Evolutionary conservation across 202 grass and related monocot species (phyloP), one percentile per base, ranked within the genome.

Genomic region (Setaria italica): DNA sequence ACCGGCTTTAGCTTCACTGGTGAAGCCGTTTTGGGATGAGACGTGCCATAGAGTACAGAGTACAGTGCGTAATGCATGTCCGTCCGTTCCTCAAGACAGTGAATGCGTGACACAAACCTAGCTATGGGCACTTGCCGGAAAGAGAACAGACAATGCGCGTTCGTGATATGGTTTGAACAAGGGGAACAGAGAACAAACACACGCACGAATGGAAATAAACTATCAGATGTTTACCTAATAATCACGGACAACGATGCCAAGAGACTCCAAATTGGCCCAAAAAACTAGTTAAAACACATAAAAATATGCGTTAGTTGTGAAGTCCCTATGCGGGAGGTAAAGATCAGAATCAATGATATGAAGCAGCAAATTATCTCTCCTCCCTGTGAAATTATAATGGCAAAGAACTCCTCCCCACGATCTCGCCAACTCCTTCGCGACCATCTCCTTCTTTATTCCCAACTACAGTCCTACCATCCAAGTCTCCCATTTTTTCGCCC

Each of bases 291-390:
- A 4, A 56, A 70, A 0, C 16, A 80, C 25, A 42, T 29, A 84
- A 11, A 67, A 58, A 46, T 39, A 50, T n/a, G 37, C 34, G 62
- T 65, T 20, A 43, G 48, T 42, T 70, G 50, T 63, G 62, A 70
- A 62, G 45, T 77, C 47, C 53, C 85, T 80, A 39, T 79, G 1
- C 2, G 63, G 85, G 76, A 81, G 80, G 89, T 85, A 87, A 87
- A 87, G 46, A 91, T 91, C 77, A 85, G 85, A 43, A 91, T 87
- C 89, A 79, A 81, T 51, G 81, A 91, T 87, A 72, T 77, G 76
- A 72, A 58, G 46, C 76, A 84, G 75, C 34, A 76, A 69, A 41
- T 62, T 42, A n/a, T 70, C 15, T 70, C 15, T 69, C 17, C 73
- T 63, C 29, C 55, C 17, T 46, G 14, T 63, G 80, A 70, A 73